These are phyloP conservation scores for Yueomyces sp. DNA, from an alignment of 805 yeast genomes.

Conservation along the genomic window DNA sequence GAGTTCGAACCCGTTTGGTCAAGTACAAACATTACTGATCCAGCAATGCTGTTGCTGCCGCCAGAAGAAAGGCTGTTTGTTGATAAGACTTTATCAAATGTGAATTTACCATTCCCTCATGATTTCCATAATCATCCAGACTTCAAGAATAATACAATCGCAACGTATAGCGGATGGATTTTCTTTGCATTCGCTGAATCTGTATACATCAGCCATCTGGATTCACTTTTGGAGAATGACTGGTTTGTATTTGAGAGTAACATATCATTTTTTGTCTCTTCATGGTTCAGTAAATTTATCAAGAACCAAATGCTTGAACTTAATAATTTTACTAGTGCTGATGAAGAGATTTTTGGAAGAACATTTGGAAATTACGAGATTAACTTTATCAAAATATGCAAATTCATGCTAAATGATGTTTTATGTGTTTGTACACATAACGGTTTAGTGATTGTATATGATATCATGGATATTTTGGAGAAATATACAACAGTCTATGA, in stretches of 20 bases:
- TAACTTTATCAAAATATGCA: constrained; percentile 32
- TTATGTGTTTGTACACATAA: constrained; percentile 41
- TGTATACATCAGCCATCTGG: neutral
- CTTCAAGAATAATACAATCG: constrained; percentile 7
- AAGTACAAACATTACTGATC: constrained; percentile 6
- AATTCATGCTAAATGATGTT: constrained; percentile 28
- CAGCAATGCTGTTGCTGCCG: constrained; percentile 12
- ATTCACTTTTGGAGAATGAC: neutral
- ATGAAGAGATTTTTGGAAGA: neutral
- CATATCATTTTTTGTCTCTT: neutral
- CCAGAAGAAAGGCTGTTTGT: constrained; percentile 8
- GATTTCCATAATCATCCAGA: neutral
- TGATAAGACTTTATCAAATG: constrained; percentile 2
- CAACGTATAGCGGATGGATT: constrained; percentile 4
- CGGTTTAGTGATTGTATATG: constrained; percentile 34
- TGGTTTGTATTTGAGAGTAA: neutral
- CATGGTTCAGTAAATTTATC: neutral
- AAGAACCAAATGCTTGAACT: neutral
- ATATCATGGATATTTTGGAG: constrained; percentile 21
- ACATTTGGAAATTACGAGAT: constrained; percentile 25
- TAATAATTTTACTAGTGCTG: neutral
- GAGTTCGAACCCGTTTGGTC: constrained; percentile 15
- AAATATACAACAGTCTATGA: neutral
- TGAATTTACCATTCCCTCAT: constrained; percentile 1
- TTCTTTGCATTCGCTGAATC: constrained; percentile 3